Conservation (phyloP, 1,284 basidiomycete species). For the Papiliotrema flavescens region DNA sequence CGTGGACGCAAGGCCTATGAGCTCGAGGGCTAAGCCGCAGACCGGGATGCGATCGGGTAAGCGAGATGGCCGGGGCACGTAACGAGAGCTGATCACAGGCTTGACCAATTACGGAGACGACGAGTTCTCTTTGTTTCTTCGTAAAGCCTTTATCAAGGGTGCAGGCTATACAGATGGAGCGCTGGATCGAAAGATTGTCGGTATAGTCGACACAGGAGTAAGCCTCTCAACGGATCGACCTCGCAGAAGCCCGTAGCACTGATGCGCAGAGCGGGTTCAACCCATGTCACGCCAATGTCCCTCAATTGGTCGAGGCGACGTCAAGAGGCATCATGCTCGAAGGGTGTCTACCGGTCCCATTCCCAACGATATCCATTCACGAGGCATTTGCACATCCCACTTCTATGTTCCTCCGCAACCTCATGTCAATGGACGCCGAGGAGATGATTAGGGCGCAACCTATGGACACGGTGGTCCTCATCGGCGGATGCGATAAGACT, state of each 20-base stretch:
- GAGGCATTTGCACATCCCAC: conserved; percentile 45
- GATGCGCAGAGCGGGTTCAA: conserved; percentile 36
- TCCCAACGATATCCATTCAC: conserved; percentile 46
- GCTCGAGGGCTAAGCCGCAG: too few species aligned
- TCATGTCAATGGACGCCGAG: conserved; percentile 46
- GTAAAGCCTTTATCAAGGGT: conserved; percentile 49
- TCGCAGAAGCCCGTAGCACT: background rate
- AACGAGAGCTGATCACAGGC: conserved; percentile 7
- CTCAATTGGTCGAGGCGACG: conserved; percentile 38
- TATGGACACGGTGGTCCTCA: conserved; percentile 44
- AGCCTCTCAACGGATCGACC: background rate
- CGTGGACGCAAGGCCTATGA: too few species aligned
- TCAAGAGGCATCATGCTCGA: conserved; percentile 40
- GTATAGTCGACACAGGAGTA: conserved; percentile 39
- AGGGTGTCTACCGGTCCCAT: conserved; percentile 40
- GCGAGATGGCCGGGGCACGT: too few species aligned
- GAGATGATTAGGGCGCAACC: conserved; percentile 47
- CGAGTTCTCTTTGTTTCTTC: conserved; percentile 46
- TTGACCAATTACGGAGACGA: conserved; percentile 42
- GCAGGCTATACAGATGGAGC: conserved; percentile 46
- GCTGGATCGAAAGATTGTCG: conserved; percentile 42
- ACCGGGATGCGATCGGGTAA: too few species aligned
- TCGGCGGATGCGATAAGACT: conserved; percentile 48
- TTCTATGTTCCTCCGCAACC: conserved; percentile 44
- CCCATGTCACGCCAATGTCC: conserved; percentile 45